phyloP scores from a whole-genome alignment of 176 grass and related monocot genomes.

The Eremochloa ophiuroides region DNA sequence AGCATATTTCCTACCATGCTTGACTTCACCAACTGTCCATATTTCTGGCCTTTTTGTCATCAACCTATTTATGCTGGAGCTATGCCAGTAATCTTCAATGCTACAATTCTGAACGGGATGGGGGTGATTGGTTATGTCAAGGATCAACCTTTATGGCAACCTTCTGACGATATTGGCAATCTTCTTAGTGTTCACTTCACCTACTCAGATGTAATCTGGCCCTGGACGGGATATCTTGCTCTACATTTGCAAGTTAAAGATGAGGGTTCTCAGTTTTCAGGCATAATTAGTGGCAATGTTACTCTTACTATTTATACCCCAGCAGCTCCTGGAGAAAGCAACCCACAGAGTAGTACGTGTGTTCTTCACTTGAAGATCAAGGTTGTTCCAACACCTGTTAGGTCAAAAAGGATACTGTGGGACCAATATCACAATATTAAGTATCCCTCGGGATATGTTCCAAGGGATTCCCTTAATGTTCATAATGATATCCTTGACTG shows the following conservation, averaged over 20 bases:
- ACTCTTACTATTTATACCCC: slow-evolving; percentile 67
- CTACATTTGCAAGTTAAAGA: slow-evolving; percentile 95
- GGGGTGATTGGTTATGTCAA: slow-evolving; percentile 87
- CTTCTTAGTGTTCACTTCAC: slow-evolving; percentile 86
- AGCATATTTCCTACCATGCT: slow-evolving; percentile 84
- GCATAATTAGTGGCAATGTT: slow-evolving; percentile 84
- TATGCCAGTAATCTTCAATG: slow-evolving; percentile 95
- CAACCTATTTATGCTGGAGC: slow-evolving; percentile 90
- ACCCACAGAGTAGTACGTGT: slow-evolving; percentile 53
- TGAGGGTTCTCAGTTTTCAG: slow-evolving; percentile 78
- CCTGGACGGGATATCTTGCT: slow-evolving; percentile 90
- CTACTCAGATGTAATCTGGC: slow-evolving; percentile 95
- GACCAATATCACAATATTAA: slow-evolving; percentile 99
- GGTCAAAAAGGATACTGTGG: slow-evolving; percentile 90
- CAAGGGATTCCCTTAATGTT: slow-evolving; percentile 96
- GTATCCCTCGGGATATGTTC: slow-evolving; percentile 95
- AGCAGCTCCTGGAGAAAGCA: slow-evolving; percentile 53
- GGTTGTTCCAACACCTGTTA: slow-evolving; percentile 73
- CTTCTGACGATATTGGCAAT: slow-evolving; percentile 80
- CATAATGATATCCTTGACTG: slow-evolving; percentile 99
- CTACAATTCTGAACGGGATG: slow-evolving; percentile 97
- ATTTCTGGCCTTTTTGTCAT: slow-evolving; percentile 92
- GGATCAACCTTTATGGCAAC: slow-evolving; percentile 70
- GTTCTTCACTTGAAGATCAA: slow-evolving; percentile 77
- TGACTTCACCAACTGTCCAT: slow-evolving; percentile 85